Evolutionary conservation across 495 filamentous ascomycete genomes (phyloP), one percentile per base, ranked within the genome.

Genomic region (Hypoxylon intermedium): DNA sequence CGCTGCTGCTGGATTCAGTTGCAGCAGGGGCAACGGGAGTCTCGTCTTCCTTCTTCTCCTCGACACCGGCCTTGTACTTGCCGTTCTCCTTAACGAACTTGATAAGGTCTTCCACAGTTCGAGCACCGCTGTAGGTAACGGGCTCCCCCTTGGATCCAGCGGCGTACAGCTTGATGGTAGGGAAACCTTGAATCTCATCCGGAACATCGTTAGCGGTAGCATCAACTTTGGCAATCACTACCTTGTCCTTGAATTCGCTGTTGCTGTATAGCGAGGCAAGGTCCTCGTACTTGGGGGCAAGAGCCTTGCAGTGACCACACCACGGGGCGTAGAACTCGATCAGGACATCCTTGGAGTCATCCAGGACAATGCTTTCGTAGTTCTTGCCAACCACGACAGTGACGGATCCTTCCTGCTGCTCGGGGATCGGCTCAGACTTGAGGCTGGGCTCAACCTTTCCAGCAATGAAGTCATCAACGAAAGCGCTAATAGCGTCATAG

Each of bases 271-370:
- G 79, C 51, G 78, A 77, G 21, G 87, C 94, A 53, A 99, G 90
- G 73, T 97, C 91, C 63, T 95, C 91, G 71, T 93, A 94, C 79
- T 94, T 91, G 58, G 90, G 90, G 38, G 89, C 90, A 24, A 94
- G 79, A 60, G 91, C 89, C 82, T 98, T 98, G 89, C 94, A 98
- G 84, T 98, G 94, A 64, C 94, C 94, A 74, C 95, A 99, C 95
- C 94, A 98, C 36, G 95, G 95, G 19, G 94, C 94, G 75, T 95
- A 99, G 83, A 97, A 99, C 81, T 99, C 94, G 54, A 97, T 84
- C 60, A 99, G 84, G 38, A 99, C 94, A 77, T 99, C 94, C 85
- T 98, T 97, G 60, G 89, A 82, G 72, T 96, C 89, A 67, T 99
- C 87, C 26, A 97, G 83, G 70, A 99, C 93, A 45, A 97, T 74